Base-by-base conservation (phyloP, 2,329 filamentous ascomycete genomes). In the Aspergillus melleus region DNA sequence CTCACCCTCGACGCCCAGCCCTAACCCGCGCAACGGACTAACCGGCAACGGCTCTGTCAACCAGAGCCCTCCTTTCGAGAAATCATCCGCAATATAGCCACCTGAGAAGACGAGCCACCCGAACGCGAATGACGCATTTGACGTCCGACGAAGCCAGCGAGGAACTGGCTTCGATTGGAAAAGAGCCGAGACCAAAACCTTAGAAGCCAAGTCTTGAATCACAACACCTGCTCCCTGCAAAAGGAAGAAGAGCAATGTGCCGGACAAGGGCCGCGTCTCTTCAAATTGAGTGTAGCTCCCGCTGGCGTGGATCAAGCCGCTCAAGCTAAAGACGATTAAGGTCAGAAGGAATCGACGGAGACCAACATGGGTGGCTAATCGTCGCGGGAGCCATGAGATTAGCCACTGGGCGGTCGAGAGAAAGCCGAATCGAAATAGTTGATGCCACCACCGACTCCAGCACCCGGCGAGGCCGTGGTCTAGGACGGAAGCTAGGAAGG, bases 371-470 rank as follows among this genome's bases (percentile, higher is more conserved):
- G 63, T 62, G 6, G 66, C 56, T 30, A 70, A 54, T 9, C 42
- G 56, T 24, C 2, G 72, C 69, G 55, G 66, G 12, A 59, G 61
- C n/a, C 30, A 73, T 66, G 55, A 75, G 66, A 65, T 71, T 64
- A 62, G 63, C 66, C 60, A 86, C 52, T 65, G 80, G 72, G 19
- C 81, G 24, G 65, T 73, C 24, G 63, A 69, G 75, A 46, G 61
- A 55, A 61, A 72, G 65, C 85, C 86, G 57, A 87, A 83, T 0
- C 92, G 89, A 77, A 96, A 96, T 2, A 89, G 88, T 76, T 97
- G 93, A 74, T 98, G 94, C 94, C 94, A 97, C 83, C 87, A 94
- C 22, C 81, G 82, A 49, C 90, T 88, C 94, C 94, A 98, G 76
- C 89, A 90, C 0, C 92, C 93, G 0, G 85, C 83, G 2, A 97